phyloP scores from a whole-genome alignment of 805 yeast species.

The Lipomyces yamanashiensis region DNA sequence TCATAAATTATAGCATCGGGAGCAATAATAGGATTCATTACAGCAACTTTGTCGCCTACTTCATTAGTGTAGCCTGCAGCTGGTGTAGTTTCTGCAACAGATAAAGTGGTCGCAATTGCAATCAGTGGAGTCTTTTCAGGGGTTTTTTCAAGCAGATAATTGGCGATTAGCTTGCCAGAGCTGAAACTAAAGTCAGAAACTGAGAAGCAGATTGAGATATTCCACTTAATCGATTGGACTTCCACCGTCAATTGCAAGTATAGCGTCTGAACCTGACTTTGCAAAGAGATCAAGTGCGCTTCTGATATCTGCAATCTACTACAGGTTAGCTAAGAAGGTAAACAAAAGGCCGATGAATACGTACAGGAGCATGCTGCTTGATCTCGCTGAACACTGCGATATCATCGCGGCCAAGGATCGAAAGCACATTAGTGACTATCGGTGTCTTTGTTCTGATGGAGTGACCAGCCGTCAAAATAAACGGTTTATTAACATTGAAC shows the following conservation, averaged over 20 bases:
- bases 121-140: not conserved
- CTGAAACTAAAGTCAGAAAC: not conserved
- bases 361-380: constrained; percentile 19
- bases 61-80: constrained; percentile 13
- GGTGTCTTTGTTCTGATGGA: constrained; percentile 7
- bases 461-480: constrained; percentile 8
- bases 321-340: not conserved
- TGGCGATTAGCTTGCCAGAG: constrained; percentile 11
- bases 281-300: not conserved
- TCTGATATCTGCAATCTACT: constrained; percentile 4
- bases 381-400: constrained; percentile 9
- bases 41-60: constrained; percentile 1
- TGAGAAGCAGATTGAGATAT: not conserved
- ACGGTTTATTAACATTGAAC: constrained; percentile 1
- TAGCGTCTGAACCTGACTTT: not conserved
- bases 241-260: constrained; percentile 15
- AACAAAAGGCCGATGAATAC: not conserved
- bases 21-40: not conserved
- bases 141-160: not conserved
- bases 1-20: constrained; percentile 10
- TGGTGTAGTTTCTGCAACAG: constrained; percentile 17
- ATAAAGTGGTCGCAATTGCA: constrained; percentile 8
- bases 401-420: not conserved
- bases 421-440: not conserved
- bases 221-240: constrained; percentile 18